Evolutionary conservation across 257 asterid species (phyloP), one percentile per base, ranked within the genome.

Genomic region (Dorcoceras hygrometricum): DNA sequence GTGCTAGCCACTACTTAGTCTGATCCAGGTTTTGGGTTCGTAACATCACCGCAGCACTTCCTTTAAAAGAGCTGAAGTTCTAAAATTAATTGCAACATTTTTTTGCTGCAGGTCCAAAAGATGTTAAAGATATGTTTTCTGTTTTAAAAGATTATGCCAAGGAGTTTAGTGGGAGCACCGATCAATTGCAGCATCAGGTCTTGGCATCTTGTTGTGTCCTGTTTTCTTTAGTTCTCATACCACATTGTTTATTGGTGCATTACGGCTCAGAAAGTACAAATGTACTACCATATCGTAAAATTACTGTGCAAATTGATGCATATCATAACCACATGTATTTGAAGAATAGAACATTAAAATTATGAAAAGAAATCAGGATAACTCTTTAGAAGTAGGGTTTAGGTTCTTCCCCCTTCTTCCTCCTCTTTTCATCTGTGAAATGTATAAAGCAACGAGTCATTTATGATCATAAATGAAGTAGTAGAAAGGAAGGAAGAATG

Each of bases 171-270:
- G 86, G 70, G 66, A 71, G 84, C 80, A 74, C 63, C 4, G 90
- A 85, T 63, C 69, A 79, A 62, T 62, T 73, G 78, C 86, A 83
- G 73, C 88, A 79, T 70, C 99, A 94, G 99, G 97, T 90, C 62
- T 73, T 67, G 67, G 59, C 54, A 54, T 66, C 36, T 63, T 74
- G 23, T 69, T 48, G 20, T 43, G 26, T 32, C 32, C 65, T 70
- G 3, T 62, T 23, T 58, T 57, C 59, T 69, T 59, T 62, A 9
- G 64, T 67, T 22, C 27, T 27, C n/a, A 20, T 70, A 62, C 28
- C 19, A 62, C 22, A 57, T 29, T 29, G 27, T 48, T 57, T 68
- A 18, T 27, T 50, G 67, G 54, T 61, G 66, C 43, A 56, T 72
- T 5, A 58, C 66, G 18, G 63, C 34, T 68, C 66, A 53, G 29